Base-by-base conservation (phyloP, 2,329 filamentous ascomycete genomes). In the Stachybotrys chlorohalonatus region DNA sequence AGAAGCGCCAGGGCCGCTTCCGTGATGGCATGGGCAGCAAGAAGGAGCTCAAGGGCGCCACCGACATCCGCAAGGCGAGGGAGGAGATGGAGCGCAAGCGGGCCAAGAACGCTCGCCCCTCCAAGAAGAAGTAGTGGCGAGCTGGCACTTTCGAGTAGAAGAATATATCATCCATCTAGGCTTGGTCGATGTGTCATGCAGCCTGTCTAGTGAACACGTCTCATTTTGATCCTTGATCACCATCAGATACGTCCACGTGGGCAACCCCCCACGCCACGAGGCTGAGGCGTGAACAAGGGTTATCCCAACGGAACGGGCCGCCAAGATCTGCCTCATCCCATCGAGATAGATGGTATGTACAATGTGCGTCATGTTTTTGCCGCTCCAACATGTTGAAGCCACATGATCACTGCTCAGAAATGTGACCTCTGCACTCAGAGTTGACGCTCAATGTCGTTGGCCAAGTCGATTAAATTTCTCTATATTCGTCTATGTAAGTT, bases 31-130 rank as follows among this genome's bases (percentile, higher is more conserved):
- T 77, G 62, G 87, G 87, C 54, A 92, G 86, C 76, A 87, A 73
- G 69, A 74, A 77, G 66, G 93, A 96, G 76, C 74, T 97, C 66
- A 90, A 87, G 77, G 87, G 82, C 55, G 83, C 84, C 55, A 85
- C 93, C 49, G 91, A 96, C 68, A 90, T 97, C 61, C 82, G 88
- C 64, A 95, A 91, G 78, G 83, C 86, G 57, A 82, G 94, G 66
- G 85, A 85, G 69, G 66, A 90, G 65, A 81, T 88, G 76, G 87
- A 95, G 75, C 82, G 80, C 73, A 83, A 82, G 68, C 84, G 77
- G 68, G 87, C 87, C 67, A 97, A 99, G 83, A 97, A 96, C 70
- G 92, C 89, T 8, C 78, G 93, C 64, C 91, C 91, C 7, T 67
- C 80, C 47, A 87, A 80, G 73, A 90, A 81, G 74, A 68, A 62